phyloP scores from a whole-genome alignment of 768 basidiomycete species.

The Boletus bicolor region DNA sequence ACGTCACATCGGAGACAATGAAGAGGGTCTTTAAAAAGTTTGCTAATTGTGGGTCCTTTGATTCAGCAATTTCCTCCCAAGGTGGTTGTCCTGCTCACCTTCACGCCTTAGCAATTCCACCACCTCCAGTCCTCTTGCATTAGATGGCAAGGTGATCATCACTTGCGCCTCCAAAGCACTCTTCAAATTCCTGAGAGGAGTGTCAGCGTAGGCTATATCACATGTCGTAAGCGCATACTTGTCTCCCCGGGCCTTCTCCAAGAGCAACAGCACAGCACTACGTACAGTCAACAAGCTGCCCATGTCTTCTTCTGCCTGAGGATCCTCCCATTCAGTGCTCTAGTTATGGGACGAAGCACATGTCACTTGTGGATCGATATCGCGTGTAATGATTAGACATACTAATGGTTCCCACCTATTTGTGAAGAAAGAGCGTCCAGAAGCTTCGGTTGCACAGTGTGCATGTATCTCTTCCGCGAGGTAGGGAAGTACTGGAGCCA shows the following conservation, averaged over 20 bases:
- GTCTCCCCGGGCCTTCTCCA: constrained; percentile 73
- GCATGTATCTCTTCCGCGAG: constrained; percentile 83
- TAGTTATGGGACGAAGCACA: constrained; percentile 22
- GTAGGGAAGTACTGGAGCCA: constrained; percentile 88
- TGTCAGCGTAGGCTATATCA: constrained; percentile 1
- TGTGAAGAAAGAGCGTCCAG: constrained; percentile 60
- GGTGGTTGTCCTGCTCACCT: constrained; percentile 18
- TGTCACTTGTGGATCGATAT: not conserved
- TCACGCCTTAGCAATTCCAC: constrained; percentile 46
- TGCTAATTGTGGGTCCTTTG: constrained; percentile 38
- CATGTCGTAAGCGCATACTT: constrained; percentile 48
- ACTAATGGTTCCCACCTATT: constrained; percentile 70
- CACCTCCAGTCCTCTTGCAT: constrained; percentile 22
- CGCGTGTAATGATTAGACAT: constrained; percentile 22
- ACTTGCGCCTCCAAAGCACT: constrained; percentile 78
- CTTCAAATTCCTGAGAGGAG: constrained; percentile 55
- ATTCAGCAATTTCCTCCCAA: not conserved
- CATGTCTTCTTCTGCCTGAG: constrained; percentile 60
- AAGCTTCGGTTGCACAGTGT: constrained; percentile 15
- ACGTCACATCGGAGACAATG: constrained; percentile 69
- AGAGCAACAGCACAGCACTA: constrained; percentile 53
- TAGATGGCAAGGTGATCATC: constrained; percentile 53
- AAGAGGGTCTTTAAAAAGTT: constrained; percentile 68
- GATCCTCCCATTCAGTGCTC: constrained; percentile 63
- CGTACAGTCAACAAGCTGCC: constrained; percentile 57